phyloP scores from a whole-genome alignment of 2,329 filamentous ascomycete genomes.

The Aspergillus felis region DNA sequence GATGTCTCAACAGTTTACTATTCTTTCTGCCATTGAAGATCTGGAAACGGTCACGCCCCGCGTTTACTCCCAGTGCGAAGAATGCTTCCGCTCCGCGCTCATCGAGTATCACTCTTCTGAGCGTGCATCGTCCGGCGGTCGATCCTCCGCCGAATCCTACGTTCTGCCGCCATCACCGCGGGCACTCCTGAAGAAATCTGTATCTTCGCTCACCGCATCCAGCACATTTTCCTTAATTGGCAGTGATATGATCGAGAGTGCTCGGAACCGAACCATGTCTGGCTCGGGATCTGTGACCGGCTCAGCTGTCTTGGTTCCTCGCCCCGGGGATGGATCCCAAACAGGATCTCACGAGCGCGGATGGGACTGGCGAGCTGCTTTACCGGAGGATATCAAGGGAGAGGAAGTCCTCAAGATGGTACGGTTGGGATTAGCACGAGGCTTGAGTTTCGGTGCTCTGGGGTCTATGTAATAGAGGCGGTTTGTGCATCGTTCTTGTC shows the following conservation, averaged over 20 bases:
- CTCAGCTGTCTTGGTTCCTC: constrained; percentile 47
- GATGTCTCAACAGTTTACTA: constrained; percentile 66
- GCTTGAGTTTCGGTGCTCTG: constrained; percentile 51
- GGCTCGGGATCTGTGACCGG: constrained; percentile 49
- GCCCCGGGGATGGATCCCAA: constrained; percentile 16
- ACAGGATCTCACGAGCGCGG: constrained; percentile 49
- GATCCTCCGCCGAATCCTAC: constrained; percentile 15
- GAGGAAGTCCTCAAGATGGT: constrained; percentile 69
- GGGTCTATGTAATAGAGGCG: constrained; percentile 17
- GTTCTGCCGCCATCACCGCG: constrained; percentile 52
- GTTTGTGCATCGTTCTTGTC: neutral
- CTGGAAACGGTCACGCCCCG: constrained; percentile 69
- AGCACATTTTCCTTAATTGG: constrained; percentile 68
- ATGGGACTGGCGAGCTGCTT: constrained; percentile 67
- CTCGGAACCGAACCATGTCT: constrained; percentile 32
- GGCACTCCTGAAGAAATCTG: constrained; percentile 63
- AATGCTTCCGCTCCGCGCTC: constrained; percentile 73
- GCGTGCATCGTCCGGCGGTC: constrained; percentile 20
- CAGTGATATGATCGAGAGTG: constrained; percentile 62
- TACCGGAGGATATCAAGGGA: constrained; percentile 57
- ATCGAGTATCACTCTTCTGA: constrained; percentile 61
- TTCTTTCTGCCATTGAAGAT: constrained; percentile 76
- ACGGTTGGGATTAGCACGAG: constrained; percentile 68
- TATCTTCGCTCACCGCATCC: constrained; percentile 51
- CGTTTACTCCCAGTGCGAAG: constrained; percentile 70